These are phyloP conservation scores for Niebla homalea DNA, from an alignment of 495 filamentous ascomycete species.

Conservation along the genomic window DNA sequence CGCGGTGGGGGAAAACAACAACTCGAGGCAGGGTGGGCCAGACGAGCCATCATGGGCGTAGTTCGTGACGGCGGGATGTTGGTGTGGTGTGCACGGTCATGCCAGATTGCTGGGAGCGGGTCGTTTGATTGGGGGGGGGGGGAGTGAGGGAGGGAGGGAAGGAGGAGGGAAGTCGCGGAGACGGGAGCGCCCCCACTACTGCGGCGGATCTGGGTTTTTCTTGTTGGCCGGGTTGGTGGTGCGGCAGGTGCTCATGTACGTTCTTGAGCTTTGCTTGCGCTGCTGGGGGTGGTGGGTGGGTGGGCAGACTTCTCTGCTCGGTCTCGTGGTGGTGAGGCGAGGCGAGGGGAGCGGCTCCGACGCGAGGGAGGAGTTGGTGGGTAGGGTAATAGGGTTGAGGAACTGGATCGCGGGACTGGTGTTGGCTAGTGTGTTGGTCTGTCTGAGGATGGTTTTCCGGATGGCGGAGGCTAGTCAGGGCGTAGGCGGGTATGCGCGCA, in stretches of 20 bases:
- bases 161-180: neutral
- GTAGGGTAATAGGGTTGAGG: no score
- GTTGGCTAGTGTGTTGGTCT: slow-evolving; percentile 33
- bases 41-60: neutral
- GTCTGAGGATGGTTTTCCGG: slow-evolving; percentile 39
- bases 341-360: no score
- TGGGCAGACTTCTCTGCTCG: no score
- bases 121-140: neutral
- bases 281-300: no score
- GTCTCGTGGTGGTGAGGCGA: no score
- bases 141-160: neutral
- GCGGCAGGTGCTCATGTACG: neutral
- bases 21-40: neutral
- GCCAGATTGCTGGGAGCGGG: neutral
- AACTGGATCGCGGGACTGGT: slow-evolving; percentile 21
- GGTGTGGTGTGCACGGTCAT: neutral
- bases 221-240: neutral
- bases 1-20: no score
- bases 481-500: slow-evolving; percentile 28
- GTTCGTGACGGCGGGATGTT: slow-evolving; percentile 19
- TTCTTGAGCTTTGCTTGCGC: no score
- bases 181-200: neutral
- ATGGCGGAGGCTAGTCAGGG: slow-evolving; percentile 43
- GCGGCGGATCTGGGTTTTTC: neutral
- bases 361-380: no score